Base-by-base conservation (phyloP, 1,284 basidiomycete genomes). In the Trametes sp. region DNA sequence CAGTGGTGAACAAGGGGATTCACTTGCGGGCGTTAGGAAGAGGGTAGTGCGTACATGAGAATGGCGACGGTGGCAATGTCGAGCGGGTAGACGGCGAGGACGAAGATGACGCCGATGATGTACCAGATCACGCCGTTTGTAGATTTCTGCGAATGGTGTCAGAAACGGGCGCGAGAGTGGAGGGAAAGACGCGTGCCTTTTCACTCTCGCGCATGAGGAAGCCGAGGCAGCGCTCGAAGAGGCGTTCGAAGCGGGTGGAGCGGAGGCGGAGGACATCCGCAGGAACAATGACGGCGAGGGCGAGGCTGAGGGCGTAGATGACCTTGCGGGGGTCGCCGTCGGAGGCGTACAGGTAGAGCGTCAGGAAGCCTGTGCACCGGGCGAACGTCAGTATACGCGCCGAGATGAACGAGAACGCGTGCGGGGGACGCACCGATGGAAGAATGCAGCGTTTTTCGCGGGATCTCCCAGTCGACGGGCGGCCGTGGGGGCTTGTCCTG, bases 61-160 rank as follows among this genome's bases (percentile, higher is more conserved):
- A 98, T 92, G 3, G 95, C 87, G 14, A 96, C 89, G 21, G 92
- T 88, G 26, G 95, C 95, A 38, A 98, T 84, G 71, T 98, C 96
- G 56, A 91, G 82, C 0, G 96, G 95, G 71, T 94, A 94, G 63
- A 92, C 79, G 1, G 86, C 78, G 23, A 99, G 84, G 33, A 90
- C 93, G 72, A 90, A 87, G 66, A 96, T 87, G 69, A 95, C 95
- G 21, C 97, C 97, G 31, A 97, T 78, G 56, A 98, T 89, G 76
- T 98, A 99, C 94, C 95, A 98, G 49, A 98, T 89, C 31, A 97
- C 95, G 4, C 97, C 97, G 72, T 96, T 96, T 16, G 89, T 84
- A 48, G 84, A 80, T 73, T 85, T 82, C 88, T 91, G 69, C 46
- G n/a, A 19, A 45, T 36, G 9, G 42, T 26, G 42, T 21, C n/a